Evolutionary conservation across 768 basidiomycete species (phyloP).

Genomic region (Leccinum uliginosum): DNA sequence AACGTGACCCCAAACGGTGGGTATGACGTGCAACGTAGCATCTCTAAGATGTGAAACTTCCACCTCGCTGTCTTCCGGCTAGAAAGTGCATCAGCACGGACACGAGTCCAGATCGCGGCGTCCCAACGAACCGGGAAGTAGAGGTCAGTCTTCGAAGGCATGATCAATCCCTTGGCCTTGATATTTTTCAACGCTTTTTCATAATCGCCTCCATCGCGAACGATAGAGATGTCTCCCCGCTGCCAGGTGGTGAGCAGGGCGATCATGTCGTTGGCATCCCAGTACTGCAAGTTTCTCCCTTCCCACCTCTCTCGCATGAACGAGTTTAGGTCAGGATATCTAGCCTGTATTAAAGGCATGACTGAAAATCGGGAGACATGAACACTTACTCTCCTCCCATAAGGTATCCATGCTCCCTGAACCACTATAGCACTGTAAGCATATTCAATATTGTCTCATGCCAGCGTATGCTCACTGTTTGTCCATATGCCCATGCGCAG

Average conservation of each 20-base stretch:
- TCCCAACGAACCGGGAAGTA: slow-evolving; percentile 46
- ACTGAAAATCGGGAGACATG: neutral
- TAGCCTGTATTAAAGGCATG: slow-evolving; percentile 13
- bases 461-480: slow-evolving; percentile 44
- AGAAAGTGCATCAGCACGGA: neutral
- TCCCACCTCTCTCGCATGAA: slow-evolving; percentile 54
- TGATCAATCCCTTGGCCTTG: slow-evolving; percentile 50
- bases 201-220: slow-evolving; percentile 43
- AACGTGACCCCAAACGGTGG: slow-evolving; percentile 56
- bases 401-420: slow-evolving; percentile 44
- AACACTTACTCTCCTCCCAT: slow-evolving; percentile 36
- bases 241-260: slow-evolving; percentile 50
- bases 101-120: neutral
- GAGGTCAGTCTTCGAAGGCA: slow-evolving; percentile 58
- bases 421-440: slow-evolving; percentile 41
- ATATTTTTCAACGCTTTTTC: slow-evolving; percentile 38
- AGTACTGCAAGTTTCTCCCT: slow-evolving; percentile 35
- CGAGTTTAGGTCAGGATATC: slow-evolving; percentile 44
- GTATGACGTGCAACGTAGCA: slow-evolving; percentile 47
- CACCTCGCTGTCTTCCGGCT: slow-evolving; percentile 55
- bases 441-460: neutral
- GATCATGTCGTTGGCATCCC: slow-evolving; percentile 57
- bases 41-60: slow-evolving; percentile 42
- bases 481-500: slow-evolving; percentile 58
- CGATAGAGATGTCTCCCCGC: slow-evolving; percentile 45